Conservation (phyloP, 345 rosid genomes). For the Ailanthus altissimus region DNA sequence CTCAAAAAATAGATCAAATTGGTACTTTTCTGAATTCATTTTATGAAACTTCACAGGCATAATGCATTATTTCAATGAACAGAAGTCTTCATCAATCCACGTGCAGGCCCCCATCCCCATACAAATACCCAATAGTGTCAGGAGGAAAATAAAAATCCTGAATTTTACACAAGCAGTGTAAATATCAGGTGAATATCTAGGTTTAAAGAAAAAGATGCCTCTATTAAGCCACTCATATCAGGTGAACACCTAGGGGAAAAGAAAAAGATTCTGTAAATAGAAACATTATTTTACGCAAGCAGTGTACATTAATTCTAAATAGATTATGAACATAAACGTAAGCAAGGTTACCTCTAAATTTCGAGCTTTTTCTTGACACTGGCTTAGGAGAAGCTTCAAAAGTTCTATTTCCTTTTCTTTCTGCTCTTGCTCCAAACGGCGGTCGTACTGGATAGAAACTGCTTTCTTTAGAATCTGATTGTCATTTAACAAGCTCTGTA, state of each 20-base stretch:
- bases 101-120: neutral
- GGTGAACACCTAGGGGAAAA: neutral
- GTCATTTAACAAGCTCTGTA: conserved; percentile 44
- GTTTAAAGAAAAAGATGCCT: too few species aligned
- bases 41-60: neutral
- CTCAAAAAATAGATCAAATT: neutral
- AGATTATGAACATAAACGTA: neutral
- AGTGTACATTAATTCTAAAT: neutral
- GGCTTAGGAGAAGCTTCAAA: conserved; percentile 38
- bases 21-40: neutral
- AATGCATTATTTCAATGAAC: neutral
- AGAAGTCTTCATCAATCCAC: neutral
- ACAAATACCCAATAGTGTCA: neutral
- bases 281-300: neutral
- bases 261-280: neutral
- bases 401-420: conserved; percentile 43
- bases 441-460: conserved; percentile 48
- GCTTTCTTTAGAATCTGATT: conserved; percentile 55
- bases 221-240: neutral
- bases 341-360: conserved; percentile 44
- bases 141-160: too few species aligned
- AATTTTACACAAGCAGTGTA: too few species aligned
- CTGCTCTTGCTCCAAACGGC: conserved; percentile 46
- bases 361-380: conserved; percentile 53
- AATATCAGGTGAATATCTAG: too few species aligned